Conservation (phyloP, 2,329 filamentous ascomycete species). For the Apiospora koreana region DNA sequence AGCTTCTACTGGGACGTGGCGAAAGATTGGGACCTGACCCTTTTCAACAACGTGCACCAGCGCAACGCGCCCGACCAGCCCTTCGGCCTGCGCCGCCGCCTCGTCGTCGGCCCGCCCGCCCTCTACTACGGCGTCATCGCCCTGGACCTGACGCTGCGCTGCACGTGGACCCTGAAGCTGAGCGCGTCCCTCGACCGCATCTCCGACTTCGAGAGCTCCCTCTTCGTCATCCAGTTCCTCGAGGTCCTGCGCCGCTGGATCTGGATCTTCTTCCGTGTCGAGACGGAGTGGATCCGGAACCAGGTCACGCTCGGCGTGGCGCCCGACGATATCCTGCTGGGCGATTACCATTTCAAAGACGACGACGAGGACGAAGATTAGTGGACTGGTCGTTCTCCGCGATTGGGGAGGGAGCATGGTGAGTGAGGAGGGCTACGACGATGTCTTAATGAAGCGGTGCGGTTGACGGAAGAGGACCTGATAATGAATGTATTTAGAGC, state of each 20-base stretch:
- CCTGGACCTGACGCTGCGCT: conserved; percentile 79
- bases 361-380: conserved; percentile 49
- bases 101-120: conserved; percentile 69
- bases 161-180: conserved; percentile 89
- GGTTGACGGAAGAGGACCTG: background rate
- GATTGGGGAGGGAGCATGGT: background rate
- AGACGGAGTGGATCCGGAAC: conserved; percentile 83
- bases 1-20: conserved; percentile 99
- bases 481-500: background rate
- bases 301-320: conserved; percentile 47
- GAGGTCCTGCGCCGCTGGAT: conserved; percentile 91
- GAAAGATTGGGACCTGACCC: conserved; percentile 93
- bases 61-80: conserved; percentile 67
- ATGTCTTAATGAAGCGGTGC: conserved; percentile 4
- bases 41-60: conserved; percentile 60
- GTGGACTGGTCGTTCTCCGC: background rate
- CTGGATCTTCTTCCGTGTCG: conserved; percentile 95
- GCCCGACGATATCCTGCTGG: conserved; percentile 75
- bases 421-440: background rate
- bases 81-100: conserved; percentile 74
- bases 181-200: conserved; percentile 80
- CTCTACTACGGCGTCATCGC: conserved; percentile 83
- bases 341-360: conserved; percentile 68
- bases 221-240: conserved; percentile 83
- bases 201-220: conserved; percentile 82